Evolutionary conservation across 2,329 filamentous ascomycete species (phyloP).

Genomic region (Ciborinia camelliae): DNA sequence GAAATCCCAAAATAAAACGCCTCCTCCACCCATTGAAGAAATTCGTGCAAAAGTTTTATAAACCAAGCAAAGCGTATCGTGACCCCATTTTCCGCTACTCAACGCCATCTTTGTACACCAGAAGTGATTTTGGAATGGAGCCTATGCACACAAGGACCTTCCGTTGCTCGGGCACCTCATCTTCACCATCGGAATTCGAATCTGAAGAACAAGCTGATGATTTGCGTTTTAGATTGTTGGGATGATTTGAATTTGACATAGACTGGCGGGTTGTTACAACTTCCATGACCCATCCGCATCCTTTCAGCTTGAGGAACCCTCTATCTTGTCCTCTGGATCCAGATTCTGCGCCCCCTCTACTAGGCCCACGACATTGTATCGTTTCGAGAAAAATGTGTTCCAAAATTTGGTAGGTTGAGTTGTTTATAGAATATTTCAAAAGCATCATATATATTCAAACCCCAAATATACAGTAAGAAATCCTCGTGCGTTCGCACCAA

Average conservation of each 20-base stretch:
- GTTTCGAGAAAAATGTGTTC: slow-evolving; percentile 93
- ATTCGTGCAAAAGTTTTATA: slow-evolving; percentile 23
- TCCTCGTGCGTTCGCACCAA: too few species aligned
- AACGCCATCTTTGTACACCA: slow-evolving; percentile 30
- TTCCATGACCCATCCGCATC: background rate
- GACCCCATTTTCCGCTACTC: slow-evolving; percentile 27
- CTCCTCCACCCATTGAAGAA: slow-evolving; percentile 23
- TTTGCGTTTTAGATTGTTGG: slow-evolving; percentile 48
- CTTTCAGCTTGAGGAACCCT: slow-evolving; percentile 5
- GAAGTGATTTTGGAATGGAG: slow-evolving; percentile 27
- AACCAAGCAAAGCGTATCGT: slow-evolving; percentile 20
- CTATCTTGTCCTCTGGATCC: slow-evolving; percentile 9
- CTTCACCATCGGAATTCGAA: slow-evolving; percentile 39
- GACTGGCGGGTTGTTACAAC: background rate
- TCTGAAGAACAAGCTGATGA: slow-evolving; percentile 23
- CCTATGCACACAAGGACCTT: too few species aligned
- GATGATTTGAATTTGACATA: slow-evolving; percentile 40
- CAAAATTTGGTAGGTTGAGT: too few species aligned
- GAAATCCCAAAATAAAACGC: slow-evolving; percentile 24
- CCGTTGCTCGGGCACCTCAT: slow-evolving; percentile 56
- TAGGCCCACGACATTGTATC: slow-evolving; percentile 82
- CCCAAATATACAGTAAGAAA: too few species aligned
- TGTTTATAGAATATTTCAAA: too few species aligned
- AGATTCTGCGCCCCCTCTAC: slow-evolving; percentile 16
- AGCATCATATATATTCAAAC: too few species aligned